Evolutionary conservation across 2,329 filamentous ascomycete genomes (phyloP).

Genomic region (Myriosclerotinia scirpicola): DNA sequence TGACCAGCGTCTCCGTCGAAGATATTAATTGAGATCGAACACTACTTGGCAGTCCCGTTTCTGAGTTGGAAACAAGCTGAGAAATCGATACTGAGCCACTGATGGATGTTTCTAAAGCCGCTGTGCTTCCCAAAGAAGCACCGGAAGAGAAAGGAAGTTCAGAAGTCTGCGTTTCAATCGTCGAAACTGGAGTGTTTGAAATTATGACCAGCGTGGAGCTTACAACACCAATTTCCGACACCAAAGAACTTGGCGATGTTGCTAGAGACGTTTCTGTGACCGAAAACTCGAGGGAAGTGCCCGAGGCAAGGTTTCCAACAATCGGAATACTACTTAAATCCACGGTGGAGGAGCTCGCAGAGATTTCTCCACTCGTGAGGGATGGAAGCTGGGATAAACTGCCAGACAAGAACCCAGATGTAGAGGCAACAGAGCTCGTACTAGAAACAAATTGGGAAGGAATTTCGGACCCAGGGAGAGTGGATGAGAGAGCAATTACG

Average conservation of each 20-base stretch:
- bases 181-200: neutral
- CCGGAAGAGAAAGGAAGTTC: neutral
- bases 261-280: neutral
- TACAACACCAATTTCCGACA: neutral
- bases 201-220: neutral
- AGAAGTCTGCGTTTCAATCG: neutral
- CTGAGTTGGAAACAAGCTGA: neutral
- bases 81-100: neutral
- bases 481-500: neutral
- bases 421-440: neutral
- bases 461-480: neutral
- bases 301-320: neutral
- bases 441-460: neutral
- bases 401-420: neutral
- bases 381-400: neutral
- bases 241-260: neutral
- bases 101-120: neutral
- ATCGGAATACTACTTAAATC: neutral
- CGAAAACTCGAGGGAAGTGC: neutral
- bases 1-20: neutral
- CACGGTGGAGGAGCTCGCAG: neutral
- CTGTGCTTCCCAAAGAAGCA: neutral
- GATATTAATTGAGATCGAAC: neutral
- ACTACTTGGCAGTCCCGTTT: neutral
- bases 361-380: neutral